phyloP scores from a whole-genome alignment of 139 green algal genomes.

The Micractinium conductrix region DNA sequence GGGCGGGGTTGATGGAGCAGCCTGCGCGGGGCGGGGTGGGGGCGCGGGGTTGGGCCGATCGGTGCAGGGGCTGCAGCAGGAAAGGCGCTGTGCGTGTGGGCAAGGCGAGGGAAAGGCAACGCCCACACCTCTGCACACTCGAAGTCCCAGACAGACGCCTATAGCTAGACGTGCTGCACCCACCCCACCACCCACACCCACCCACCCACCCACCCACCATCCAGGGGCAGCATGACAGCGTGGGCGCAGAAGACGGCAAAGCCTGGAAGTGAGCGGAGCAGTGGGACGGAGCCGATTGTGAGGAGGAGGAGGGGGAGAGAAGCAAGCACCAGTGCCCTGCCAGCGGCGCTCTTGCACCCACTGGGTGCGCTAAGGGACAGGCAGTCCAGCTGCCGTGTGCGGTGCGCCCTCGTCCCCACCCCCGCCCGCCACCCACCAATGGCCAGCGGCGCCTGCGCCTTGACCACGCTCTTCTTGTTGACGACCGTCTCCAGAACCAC shows the following conservation, averaged over 20 bases:
- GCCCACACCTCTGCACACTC: background rate
- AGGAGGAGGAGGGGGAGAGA: background rate
- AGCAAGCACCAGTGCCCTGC: too few species aligned
- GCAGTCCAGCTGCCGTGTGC: too few species aligned
- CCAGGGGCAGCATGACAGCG: slow-evolving; percentile 44
- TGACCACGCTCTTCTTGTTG: slow-evolving; percentile 22
- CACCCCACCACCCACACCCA: too few species aligned
- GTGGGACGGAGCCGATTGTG: background rate
- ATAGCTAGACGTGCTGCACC: background rate
- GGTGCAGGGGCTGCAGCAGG: background rate
- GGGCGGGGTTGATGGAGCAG: slow-evolving; percentile 62
- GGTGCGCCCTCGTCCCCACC: background rate
- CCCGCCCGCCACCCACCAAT: slow-evolving; percentile 3
- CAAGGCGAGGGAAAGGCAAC: too few species aligned
- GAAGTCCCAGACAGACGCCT: background rate
- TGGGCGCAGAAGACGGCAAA: slow-evolving; percentile 53
- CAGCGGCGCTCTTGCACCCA: background rate
- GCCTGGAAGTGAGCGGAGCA: background rate
- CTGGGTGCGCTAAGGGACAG: background rate
- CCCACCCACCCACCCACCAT: too few species aligned
- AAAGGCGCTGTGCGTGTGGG: too few species aligned
- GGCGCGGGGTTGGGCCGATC: background rate
- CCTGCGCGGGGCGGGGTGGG: background rate
- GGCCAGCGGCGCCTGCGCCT: slow-evolving; percentile 35
- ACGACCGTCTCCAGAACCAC: slow-evolving; percentile 43